phyloP scores from a whole-genome alignment of 2,329 filamentous ascomycete species.

The Pseudohalonectria lignicola region DNA sequence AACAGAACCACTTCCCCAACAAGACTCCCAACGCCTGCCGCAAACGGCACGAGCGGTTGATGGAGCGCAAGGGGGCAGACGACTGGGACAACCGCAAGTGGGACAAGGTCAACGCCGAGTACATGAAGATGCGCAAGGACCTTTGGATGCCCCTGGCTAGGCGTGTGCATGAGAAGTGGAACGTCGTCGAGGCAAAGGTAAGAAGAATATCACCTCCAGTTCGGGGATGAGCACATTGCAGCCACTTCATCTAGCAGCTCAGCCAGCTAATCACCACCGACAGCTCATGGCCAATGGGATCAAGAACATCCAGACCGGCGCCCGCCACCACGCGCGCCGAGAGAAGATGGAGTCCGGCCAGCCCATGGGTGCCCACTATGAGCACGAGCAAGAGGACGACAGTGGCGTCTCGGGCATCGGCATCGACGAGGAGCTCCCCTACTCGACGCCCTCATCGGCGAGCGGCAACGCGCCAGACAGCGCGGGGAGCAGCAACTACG shows the following conservation, averaged over 20 bases:
- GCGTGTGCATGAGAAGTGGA: conserved; percentile 77
- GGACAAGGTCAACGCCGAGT: conserved; percentile 64
- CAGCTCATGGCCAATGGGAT: conserved; percentile 78
- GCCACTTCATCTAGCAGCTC: conserved; percentile 7
- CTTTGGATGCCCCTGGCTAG: conserved; percentile 70
- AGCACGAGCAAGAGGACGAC: conserved; percentile 52
- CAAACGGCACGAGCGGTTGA: conserved; percentile 76
- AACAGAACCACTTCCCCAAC: conserved; percentile 61
- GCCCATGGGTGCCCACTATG: conserved; percentile 11
- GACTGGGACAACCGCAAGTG: conserved; percentile 72
- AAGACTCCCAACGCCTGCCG: conserved; percentile 80
- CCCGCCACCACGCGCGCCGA: conserved; percentile 54
- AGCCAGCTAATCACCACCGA: too few species aligned
- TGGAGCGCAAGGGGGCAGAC: conserved; percentile 63
- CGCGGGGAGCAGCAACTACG: conserved; percentile 15
- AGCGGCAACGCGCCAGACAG: conserved; percentile 15
- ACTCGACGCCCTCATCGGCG: conserved; percentile 25
- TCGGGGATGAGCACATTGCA: too few species aligned
- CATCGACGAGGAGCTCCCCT: conserved; percentile 41
- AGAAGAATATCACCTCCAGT: too few species aligned
- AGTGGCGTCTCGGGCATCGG: conserved; percentile 56
- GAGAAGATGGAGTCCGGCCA: conserved; percentile 45
- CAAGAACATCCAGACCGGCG: conserved; percentile 65
- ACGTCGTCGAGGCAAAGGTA: conserved; percentile 53
- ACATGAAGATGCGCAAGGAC: conserved; percentile 68